Conservation (phyloP, 2,329 filamentous ascomycete genomes). For the Penicillium corylophilum region DNA sequence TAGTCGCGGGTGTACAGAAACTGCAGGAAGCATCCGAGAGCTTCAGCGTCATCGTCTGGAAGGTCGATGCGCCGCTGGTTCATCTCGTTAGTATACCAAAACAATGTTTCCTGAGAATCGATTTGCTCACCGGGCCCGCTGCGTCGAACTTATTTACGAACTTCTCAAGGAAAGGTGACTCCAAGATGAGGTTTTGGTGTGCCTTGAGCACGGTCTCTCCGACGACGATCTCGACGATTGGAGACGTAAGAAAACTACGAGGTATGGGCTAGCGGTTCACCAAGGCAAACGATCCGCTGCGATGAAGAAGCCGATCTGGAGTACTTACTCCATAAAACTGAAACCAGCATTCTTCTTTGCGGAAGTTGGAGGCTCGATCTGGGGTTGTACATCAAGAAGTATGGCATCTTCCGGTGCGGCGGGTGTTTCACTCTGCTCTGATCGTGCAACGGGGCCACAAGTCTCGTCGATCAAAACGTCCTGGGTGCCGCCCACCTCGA, state of each 20-base stretch:
- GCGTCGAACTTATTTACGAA: conserved; percentile 62
- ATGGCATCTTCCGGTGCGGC: conserved; percentile 18
- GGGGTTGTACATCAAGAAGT: conserved; percentile 21
- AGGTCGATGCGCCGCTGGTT: conserved; percentile 68
- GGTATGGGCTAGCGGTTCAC: conserved; percentile 7
- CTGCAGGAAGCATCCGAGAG: conserved; percentile 76
- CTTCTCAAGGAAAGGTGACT: conserved; percentile 72
- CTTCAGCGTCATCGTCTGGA: conserved; percentile 65
- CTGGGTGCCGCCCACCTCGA: conserved; percentile 27
- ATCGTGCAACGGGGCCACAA: conserved; percentile 8
- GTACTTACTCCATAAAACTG: conserved; percentile 33
- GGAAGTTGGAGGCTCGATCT: conserved; percentile 12
- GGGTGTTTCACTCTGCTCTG: not conserved
- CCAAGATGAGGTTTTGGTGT: conserved; percentile 72
- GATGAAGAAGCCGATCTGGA: not conserved
- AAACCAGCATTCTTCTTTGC: conserved; percentile 20
- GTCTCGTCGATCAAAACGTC: conserved; percentile 13
- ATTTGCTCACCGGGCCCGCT: conserved; percentile 57
- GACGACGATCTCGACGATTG: conserved; percentile 67
- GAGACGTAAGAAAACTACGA: conserved; percentile 61
- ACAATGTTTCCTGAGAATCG: not conserved
- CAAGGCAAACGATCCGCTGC: not conserved
- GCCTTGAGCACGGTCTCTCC: conserved; percentile 69
- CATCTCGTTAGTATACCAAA: conserved; percentile 1
- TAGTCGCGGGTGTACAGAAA: conserved; percentile 85